Percentiles rank a stretch among this genome's conserved stretches.
Conservation (phyloP, 2,329 filamentous ascomycete genomes). For the Claviceps sp. region DNA sequence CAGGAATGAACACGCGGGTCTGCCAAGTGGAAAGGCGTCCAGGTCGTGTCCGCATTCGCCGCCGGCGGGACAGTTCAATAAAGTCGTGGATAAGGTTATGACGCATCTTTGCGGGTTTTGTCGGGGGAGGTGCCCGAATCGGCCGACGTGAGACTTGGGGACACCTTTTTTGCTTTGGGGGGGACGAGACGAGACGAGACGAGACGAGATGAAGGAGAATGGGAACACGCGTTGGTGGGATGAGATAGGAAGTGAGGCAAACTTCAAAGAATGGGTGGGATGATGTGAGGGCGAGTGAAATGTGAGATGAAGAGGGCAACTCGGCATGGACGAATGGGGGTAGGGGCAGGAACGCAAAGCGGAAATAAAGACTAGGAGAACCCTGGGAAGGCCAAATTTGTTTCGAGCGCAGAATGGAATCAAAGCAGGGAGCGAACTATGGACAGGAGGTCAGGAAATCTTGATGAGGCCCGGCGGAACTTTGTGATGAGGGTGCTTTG, state of each 20-base stretch:
- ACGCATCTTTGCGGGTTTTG: not conserved
- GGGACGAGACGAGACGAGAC: no score
- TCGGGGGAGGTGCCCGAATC: not conserved
- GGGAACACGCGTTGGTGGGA: not conserved
- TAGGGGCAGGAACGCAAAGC: not conserved
- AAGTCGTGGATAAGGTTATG: not conserved
- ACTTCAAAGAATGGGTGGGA: not conserved
- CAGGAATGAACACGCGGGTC: not conserved
- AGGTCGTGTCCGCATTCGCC: conserved; percentile 1
- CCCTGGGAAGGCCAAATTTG: no score
- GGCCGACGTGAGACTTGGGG: not conserved
- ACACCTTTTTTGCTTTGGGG: not conserved
- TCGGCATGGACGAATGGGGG: no score
- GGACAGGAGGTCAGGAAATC: no score
- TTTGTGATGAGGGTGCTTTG: no score
- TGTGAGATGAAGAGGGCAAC: not conserved
- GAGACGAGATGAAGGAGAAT: not conserved
- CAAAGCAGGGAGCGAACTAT: no score
- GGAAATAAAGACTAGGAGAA: not conserved
- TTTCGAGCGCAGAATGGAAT: no score
- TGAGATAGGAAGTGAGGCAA: not conserved
- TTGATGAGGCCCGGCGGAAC: no score
- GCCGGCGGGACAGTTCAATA: not conserved
- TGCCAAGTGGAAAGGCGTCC: not conserved
- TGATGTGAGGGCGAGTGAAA: not conserved